Percentiles rank a stretch among this genome's conserved stretches.
These are phyloP conservation scores for Rostrohypoxylon terebratum DNA, from an alignment of 495 filamentous ascomycete species.

Conservation along the genomic window DNA sequence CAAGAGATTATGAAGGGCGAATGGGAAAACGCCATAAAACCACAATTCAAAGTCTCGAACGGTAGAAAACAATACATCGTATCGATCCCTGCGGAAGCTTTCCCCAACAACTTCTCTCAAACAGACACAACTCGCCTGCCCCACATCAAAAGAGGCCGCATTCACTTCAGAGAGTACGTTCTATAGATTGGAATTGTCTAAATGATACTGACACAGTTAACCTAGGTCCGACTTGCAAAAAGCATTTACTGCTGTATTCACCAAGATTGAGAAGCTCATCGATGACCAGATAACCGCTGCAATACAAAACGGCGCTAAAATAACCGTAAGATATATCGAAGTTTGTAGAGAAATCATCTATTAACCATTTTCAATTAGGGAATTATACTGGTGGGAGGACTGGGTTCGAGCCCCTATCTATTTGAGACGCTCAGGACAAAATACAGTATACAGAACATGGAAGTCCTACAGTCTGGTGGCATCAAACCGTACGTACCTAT, in stretches of 20 bases:
- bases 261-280: conserved; percentile 19
- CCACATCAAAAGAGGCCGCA: conserved; percentile 26
- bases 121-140: conserved; percentile 30
- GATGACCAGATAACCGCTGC: conserved; percentile 14
- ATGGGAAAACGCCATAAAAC: conserved; percentile 46
- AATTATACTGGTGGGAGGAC: conserved; percentile 48
- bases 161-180: conserved; percentile 25
- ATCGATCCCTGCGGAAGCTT: conserved; percentile 30
- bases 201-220: background rate
- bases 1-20: conserved; percentile 41
- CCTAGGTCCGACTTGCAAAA: conserved; percentile 16
- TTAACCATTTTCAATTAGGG: conserved; percentile 4
- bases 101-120: background rate
- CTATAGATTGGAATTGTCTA: too few species aligned
- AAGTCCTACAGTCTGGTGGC: conserved; percentile 19
- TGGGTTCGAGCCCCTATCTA: conserved; percentile 43
- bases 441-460: conserved; percentile 1
- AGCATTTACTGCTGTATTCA: conserved; percentile 9
- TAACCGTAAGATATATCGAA: conserved; percentile 12
- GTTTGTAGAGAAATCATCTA: background rate
- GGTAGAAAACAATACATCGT: conserved; percentile 25
- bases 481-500: conserved; percentile 21
- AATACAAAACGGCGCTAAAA: background rate
- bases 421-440: conserved; percentile 25
- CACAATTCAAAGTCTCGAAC: conserved; percentile 28